Evolutionary conservation across 306 rosid species (phyloP).

Genomic region (Castanopsis chinensis): DNA sequence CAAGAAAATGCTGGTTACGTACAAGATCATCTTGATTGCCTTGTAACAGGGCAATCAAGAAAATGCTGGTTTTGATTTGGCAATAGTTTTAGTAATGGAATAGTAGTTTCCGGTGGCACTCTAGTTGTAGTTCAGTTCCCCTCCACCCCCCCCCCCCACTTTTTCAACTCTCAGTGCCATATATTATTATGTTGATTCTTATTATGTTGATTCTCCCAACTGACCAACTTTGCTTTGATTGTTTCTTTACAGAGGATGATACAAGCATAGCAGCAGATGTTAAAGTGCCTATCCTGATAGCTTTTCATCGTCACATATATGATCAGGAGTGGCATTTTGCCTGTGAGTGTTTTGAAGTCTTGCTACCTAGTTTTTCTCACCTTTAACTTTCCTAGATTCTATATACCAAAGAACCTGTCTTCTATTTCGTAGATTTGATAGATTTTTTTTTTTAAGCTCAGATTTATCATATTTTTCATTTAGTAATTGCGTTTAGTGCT

Average conservation of each 20-base stretch:
- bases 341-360: conserved; percentile 50
- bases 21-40: too few relatives aligned
- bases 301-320: conserved; percentile 72
- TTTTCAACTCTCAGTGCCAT: background rate
- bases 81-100: background rate
- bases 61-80: background rate
- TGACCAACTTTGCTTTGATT: conserved; percentile 9
- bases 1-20: background rate
- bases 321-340: conserved; percentile 85
- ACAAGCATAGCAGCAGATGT: conserved; percentile 71
- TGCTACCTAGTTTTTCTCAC: background rate
- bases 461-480: background rate
- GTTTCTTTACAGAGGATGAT: conserved; percentile 81
- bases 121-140: background rate
- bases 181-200: background rate
- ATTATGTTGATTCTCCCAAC: background rate
- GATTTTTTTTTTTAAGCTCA: background rate
- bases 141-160: too few relatives aligned
- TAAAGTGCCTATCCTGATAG: conserved; percentile 84
- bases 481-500: background rate
- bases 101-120: background rate
- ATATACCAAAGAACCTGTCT: background rate
- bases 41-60: background rate
- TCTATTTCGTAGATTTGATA: conserved; percentile 7
- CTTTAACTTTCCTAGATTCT: background rate